Base-by-base conservation (phyloP, 1,284 basidiomycete species). In the Trichosporon coremiiforme region DNA sequence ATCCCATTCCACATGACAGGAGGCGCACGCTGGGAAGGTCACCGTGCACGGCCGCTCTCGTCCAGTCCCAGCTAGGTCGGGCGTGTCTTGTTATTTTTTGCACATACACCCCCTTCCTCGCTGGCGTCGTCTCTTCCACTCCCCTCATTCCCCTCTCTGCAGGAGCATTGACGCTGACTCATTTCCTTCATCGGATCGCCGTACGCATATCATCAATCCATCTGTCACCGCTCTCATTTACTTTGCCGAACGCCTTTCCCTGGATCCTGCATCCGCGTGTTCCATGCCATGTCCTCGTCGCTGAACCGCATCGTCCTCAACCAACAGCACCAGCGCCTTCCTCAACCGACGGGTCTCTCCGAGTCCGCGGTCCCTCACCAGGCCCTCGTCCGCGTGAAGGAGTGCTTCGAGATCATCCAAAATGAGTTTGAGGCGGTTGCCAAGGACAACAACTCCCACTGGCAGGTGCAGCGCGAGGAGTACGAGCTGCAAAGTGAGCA, bases 401-500 rank as follows among this genome's bases (percentile, higher is more conserved):
- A 95, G 71, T 88, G 90, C 41, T 89, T 98, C 75, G 94, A 96
- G 67, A 86, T 88, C 72, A 90, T 97, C 79, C 88, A 91, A 74
- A 88, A 90, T 68, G 95, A 98, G 85, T 95, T 94, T 78, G 95
- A 97, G 71, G 85, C 86, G 66, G 85, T 95, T 71, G 86, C 88
- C 15, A 86, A 87, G 71, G 94, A 97, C 80, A 85, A 91, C 80
- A 85, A 91, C 66, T 85, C 84, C 22, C 79, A 88, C 33, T 86
- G 92, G 78, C 89, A 93, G 73, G 86, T 85, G 41, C 93, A 96
- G 84, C 86, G 93, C 68, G 95, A 97, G 78, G 95, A 98, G 73
- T 92, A 91, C 81, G 95, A 98, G 82, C 86, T 87, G 17, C 93
- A 95, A 86, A 87, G 94, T 94, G 75, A 71, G 88, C 83, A 31